Base-by-base conservation (phyloP, 1,284 basidiomycete species). In the Clitocybe nebularis region DNA sequence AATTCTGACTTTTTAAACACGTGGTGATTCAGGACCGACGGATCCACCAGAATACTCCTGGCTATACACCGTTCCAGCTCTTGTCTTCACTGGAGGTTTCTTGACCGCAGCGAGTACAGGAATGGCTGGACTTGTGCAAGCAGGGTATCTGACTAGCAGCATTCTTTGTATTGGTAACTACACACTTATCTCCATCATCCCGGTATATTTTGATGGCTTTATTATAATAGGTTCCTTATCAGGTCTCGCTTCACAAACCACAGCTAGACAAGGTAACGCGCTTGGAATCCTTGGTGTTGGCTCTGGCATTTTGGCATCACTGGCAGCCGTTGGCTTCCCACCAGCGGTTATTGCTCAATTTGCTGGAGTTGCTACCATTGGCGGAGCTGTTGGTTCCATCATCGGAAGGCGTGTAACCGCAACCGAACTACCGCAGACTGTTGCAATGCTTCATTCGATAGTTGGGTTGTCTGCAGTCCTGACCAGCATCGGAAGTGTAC, bases 1-100 rank as follows among this genome's bases (percentile, higher is more conserved):
- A 17, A 21, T 16, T 25, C 14, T 13, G 14, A 22, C 10, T 37
- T 29, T 17, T 13, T 16, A 22, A 28, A 48, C 17, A 1, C 42
- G 29, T 28, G 38, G 33, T 21, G 23, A 10, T 49, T 37, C 50
- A 84, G 82, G 83, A 35, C 81, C 81, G 1, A 84, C 78, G 39
- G 89, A 92, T 63, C 89, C 89, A 11, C 87, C 89, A 2, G 89
- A 92, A 58, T 91, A 90, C 60, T 77, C 81, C 0, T 90, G 82
- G 81, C 64, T 92, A 11, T 91, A 91, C 54, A 75, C 74, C 17
- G 63, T 90, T 44, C 89, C 89, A 14, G 89, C 81, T 11, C 72
- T 81, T 1, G 75, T 90, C 3, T 92, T 91, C 57, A 81, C 84
- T 1, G 85, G 85, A 29, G 89, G 84, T 1, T 89, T 89, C 64